phyloP scores from a whole-genome alignment of 225 moss, liverwort and hornwort genomes.

The Straminergon stramineum region DNA sequence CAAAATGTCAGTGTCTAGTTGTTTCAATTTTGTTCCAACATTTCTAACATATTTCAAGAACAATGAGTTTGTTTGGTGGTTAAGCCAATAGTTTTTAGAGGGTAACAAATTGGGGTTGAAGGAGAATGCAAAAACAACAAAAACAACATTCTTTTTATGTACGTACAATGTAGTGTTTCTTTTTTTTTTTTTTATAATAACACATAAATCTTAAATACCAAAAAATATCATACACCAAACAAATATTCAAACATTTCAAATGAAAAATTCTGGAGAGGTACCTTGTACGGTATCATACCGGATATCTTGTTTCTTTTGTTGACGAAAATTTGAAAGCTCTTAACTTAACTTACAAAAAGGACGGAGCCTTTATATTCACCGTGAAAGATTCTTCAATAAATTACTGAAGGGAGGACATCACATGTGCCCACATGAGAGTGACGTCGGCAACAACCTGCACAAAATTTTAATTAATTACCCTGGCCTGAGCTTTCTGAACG shows the following conservation, averaged over 20 bases:
- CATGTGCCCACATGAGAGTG: background rate
- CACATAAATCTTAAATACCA: background rate
- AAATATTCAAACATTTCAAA: background rate
- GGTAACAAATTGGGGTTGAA: background rate
- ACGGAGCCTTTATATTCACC: background rate
- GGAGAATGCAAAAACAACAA: background rate
- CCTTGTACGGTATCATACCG: too few species aligned
- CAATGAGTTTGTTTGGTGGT: background rate
- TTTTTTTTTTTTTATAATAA: background rate
- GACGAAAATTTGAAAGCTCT: background rate
- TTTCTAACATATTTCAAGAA: background rate
- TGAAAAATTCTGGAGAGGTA: accelerated
- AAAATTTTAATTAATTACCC: background rate
- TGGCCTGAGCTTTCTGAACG: background rate
- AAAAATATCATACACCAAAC: background rate
- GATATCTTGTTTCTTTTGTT: background rate
- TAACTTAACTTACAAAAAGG: too few species aligned
- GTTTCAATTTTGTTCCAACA: background rate
- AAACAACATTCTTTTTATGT: too few species aligned
- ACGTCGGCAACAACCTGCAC: background rate
- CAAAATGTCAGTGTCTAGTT: background rate
- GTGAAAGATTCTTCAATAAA: background rate
- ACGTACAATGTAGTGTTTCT: too few species aligned
- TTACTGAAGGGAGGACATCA: background rate
- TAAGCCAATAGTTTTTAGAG: background rate